Percentiles rank a stretch among this genome's conserved stretches.
Conservation (phyloP, 768 basidiomycete genomes). For the Polyporus arcularius region DNA sequence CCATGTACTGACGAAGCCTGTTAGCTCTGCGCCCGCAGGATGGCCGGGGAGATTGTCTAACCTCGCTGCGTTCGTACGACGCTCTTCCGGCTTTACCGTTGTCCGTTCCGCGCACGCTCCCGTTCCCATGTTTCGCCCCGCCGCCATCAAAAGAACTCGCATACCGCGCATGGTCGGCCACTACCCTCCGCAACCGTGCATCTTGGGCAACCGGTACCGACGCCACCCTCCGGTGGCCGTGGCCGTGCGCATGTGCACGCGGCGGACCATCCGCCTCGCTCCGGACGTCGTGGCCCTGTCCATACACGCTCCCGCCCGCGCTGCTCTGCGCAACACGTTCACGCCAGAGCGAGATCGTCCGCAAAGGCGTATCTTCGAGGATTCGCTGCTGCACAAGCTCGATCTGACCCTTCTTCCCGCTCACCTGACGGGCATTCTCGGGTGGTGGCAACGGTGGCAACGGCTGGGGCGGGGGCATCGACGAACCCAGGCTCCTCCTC, state of each 20-base stretch:
- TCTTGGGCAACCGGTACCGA: constrained; percentile 12
- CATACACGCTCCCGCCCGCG: constrained; percentile 13
- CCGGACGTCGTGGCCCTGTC: constrained; percentile 1
- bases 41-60: constrained; percentile 2
- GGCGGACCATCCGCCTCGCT: constrained; percentile 27
- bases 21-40: background rate
- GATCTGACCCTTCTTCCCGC: constrained; percentile 24
- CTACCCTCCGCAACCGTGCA: constrained; percentile 19
- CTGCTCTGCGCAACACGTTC: constrained; percentile 34
- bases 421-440: constrained; percentile 27
- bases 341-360: constrained; percentile 39
- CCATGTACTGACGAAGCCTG: constrained; percentile 24
- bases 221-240: constrained; percentile 11
- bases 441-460: background rate
- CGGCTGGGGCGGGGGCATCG: background rate
- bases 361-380: constrained; percentile 35
- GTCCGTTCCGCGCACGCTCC: background rate
- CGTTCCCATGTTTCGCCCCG: constrained; percentile 2
- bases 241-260: constrained; percentile 20
- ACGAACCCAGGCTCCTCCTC: background rate
- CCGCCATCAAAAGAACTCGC: constrained; percentile 6
- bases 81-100: constrained; percentile 4
- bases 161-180: constrained; percentile 16
- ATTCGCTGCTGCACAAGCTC: constrained; percentile 35
- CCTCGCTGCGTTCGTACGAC: constrained; percentile 33